Evolutionary conservation across 2,329 filamentous ascomycete species (phyloP), one percentile per base, ranked within the genome.

Genomic region (Trichoderma sp.): DNA sequence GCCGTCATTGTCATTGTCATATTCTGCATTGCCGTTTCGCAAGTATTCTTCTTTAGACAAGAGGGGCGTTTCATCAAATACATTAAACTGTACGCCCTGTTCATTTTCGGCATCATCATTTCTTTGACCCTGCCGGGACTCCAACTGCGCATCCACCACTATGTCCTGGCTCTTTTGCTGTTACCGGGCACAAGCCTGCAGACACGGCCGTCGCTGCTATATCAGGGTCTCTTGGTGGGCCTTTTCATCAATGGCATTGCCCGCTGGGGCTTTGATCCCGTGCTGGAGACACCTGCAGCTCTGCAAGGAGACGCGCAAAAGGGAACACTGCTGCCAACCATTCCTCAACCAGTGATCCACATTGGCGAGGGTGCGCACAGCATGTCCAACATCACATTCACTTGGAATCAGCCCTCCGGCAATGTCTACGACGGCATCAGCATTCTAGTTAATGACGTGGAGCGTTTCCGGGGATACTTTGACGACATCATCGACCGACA

Each of bases 161-260:
- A 98, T 77, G 92, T 98, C 72, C 84, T 98, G 5, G 94, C 90
- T 1, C 86, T 99, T 16, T 83, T 98, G 0, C 86, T 99, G 0
- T 86, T 98, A 5, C 93, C 94, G 0, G 96, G 94, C 0, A 98
- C 96, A 0, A 90, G 89, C 65, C 89, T 98, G 79, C 94, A 97
- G 73, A 98, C 92, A 6, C 88, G 96, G 0, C 91, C 93, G 0
- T 90, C 90, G 0, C 83, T 98, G 10, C 79, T 97, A 2, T 98
- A 96, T 76, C 95, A 98, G 78, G 96, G 96, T 13, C 83, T 99
- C 1, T 84, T 99, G 0, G 82, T 98, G 8, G 96, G 96, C 0
- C 85, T 98, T 0, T 98, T 97, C 79, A 90, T 97, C 81, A 97
- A 97, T 77, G 95, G 96, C 64, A 89, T 96, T 70, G 95, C 94